Percentiles rank a stretch among this genome's conserved stretches.
Evolutionary conservation across 805 yeast species (phyloP).

Genomic region (Maudiozyma serrabonitensis): DNA sequence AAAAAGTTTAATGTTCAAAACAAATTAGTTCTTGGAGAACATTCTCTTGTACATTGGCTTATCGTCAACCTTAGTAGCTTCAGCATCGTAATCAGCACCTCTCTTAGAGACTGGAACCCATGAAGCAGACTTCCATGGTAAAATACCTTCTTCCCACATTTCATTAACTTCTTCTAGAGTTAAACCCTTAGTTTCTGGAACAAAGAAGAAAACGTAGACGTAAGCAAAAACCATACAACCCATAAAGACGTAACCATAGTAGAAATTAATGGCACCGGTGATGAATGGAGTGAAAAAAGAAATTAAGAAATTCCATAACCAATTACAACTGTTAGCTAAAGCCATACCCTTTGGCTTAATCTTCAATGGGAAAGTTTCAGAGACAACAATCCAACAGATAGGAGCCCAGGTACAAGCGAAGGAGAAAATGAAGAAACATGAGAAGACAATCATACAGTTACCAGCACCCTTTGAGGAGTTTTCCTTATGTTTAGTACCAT

Average conservation of each 20-base stretch:
- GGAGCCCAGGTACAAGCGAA: slow-evolving; percentile 69
- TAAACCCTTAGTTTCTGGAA: slow-evolving; percentile 37
- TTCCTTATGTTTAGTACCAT: slow-evolving; percentile 28
- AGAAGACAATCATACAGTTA: slow-evolving; percentile 55
- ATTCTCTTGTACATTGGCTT: slow-evolving; percentile 12
- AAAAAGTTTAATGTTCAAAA: not conserved
- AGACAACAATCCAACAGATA: slow-evolving; percentile 43
- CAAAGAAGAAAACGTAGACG: slow-evolving; percentile 33
- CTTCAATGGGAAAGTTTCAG: slow-evolving; percentile 51
- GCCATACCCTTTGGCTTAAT: slow-evolving; percentile 41
- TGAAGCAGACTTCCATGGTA: slow-evolving; percentile 29
- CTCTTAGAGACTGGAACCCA: slow-evolving; percentile 38
- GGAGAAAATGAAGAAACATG: slow-evolving; percentile 56
- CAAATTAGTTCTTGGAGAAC: not conserved
- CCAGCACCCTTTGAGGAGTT: slow-evolving; percentile 45
- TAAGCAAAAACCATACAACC: slow-evolving; percentile 46
- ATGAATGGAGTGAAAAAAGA: slow-evolving; percentile 64
- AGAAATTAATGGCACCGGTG: slow-evolving; percentile 27
- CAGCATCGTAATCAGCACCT: slow-evolving; percentile 8
- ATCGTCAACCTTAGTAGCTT: slow-evolving; percentile 8
- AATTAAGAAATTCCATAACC: slow-evolving; percentile 55
- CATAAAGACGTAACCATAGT: slow-evolving; percentile 51
- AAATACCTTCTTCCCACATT: slow-evolving; percentile 34
- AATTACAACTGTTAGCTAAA: slow-evolving; percentile 49
- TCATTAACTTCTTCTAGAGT: slow-evolving; percentile 72